Evolutionary conservation across 164 flowering plant species (phyloP), one percentile per base, ranked within the genome.

Genomic region (Vitis amurensis): DNA sequence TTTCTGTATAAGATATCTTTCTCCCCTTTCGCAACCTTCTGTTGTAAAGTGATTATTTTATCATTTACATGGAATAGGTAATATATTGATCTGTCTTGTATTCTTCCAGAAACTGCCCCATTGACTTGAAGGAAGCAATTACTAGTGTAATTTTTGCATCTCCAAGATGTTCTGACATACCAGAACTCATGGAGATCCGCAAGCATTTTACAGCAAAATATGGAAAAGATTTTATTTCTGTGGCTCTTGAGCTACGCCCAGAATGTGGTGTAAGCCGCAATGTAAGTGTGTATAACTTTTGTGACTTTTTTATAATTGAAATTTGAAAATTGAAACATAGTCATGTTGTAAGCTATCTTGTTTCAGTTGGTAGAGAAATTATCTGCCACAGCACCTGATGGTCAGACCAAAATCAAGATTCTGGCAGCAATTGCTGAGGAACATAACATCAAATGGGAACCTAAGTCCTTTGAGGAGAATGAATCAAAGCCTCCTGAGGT

Each of bases 41-140:
- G 4, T 37, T 37, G 44, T 4, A 37, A 37, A 37, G 44, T 37
- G 4, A 37, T 37, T 6, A 37, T 37, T 60, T 49, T 12, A 2
- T 44, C 30, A 9, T 61, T 69, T 14, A 29, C 11, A 4, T 13
- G 44, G 58, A 30, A 52, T 17, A 29, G 63, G 56, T 31, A 59
- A 48, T 66, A 12, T 68, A 47, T 14, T 71, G 27, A 77, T 61
- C 29, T 56, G 11, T 50, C 57, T 68, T 8, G 16, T 27, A 13
- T 67, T 57, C 62, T 30, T 69, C 11, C 80, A 95, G 99, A 78
- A 87, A 73, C 51, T 95, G 99, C 70, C 98, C 99, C 64, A 84
- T 90, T 61, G 99, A 95, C 82, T 78, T 95, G 81, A 91, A 93
- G 84, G 99, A 95, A 86, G 92, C 99, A 69, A 66, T 95, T 68